These are phyloP conservation scores for Curvularia sp. DNA, from an alignment of 2,329 filamentous ascomycete genomes.

Conservation along the genomic window DNA sequence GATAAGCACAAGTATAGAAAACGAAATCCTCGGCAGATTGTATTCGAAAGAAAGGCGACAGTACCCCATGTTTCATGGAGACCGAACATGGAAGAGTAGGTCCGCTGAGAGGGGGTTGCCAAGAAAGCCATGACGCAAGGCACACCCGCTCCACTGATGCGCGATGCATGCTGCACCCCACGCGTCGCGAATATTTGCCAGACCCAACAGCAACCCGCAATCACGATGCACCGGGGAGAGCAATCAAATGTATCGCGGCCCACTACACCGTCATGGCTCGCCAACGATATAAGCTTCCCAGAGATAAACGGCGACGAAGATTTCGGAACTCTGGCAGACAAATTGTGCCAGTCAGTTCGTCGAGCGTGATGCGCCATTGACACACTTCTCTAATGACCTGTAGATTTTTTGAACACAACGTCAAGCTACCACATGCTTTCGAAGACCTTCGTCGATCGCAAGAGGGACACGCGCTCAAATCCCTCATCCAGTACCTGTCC, in stretches of 20 bases:
- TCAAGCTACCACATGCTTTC: conserved; percentile 72
- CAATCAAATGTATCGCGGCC: conserved; percentile 37
- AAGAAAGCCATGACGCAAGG: conserved; percentile 30
- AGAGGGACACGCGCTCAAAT: conserved; percentile 62
- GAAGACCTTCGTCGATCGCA: conserved; percentile 74
- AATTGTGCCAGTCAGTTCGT: conserved; percentile 60
- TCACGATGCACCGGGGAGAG: conserved; percentile 12
- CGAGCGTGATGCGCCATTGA: conserved; percentile 5
- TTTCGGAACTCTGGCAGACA: conserved; percentile 70
- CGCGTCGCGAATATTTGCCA: conserved; percentile 16
- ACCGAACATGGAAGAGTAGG: not conserved
- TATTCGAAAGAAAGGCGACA: not conserved
- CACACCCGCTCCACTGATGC: conserved; percentile 4
- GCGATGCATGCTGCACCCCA: conserved; percentile 16
- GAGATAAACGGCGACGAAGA: conserved; percentile 64
- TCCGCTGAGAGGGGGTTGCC: conserved; percentile 15
- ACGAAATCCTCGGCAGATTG: not conserved
- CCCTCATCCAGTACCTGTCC: conserved; percentile 71
- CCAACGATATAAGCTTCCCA: conserved; percentile 56
- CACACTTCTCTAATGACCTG: conserved; percentile 23
- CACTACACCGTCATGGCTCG: conserved; percentile 38
- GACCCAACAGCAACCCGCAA: conserved; percentile 12
- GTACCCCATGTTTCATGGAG: too few relatives aligned
- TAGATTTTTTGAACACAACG: conserved; percentile 59
- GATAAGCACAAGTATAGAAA: not conserved